Conservation (phyloP, 148 eudicot genomes). For the Rhododendron mucronatum region DNA sequence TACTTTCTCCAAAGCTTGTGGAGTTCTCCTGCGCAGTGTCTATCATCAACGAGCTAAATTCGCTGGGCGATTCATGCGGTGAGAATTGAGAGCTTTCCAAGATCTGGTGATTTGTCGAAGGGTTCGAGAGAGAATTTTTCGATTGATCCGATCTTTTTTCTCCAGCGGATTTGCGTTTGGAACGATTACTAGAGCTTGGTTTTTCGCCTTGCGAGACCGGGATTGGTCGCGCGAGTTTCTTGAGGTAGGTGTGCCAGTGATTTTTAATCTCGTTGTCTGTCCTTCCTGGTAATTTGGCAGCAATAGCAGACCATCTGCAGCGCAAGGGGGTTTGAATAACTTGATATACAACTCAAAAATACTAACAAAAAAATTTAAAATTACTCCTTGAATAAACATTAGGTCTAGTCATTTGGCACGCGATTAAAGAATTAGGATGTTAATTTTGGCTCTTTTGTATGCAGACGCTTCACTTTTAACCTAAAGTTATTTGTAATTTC, state of each 20-base stretch:
- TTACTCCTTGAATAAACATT: background rate
- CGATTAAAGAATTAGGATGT: background rate
- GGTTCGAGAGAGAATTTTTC: background rate
- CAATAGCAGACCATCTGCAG: conserved; percentile 28
- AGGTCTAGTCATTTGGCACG: background rate
- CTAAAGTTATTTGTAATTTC: too few species aligned
- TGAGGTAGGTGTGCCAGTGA: conserved; percentile 27
- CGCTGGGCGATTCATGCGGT: background rate
- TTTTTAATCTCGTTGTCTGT: conserved; percentile 27
- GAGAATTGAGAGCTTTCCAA: conserved; percentile 13
- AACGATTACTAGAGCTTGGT: background rate
- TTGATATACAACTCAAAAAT: background rate
- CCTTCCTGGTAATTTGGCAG: conserved; percentile 23
- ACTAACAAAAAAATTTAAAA: background rate
- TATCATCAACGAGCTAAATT: background rate
- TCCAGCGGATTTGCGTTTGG: background rate
- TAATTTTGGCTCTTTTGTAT: too few species aligned
- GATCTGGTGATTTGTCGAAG: background rate
- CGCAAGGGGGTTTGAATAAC: background rate
- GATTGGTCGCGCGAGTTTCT: background rate
- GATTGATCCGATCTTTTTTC: background rate
- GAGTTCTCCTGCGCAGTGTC: background rate
- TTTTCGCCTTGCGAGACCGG: background rate
- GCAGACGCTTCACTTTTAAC: too few species aligned
- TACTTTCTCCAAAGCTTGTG: background rate